Evolutionary conservation across 140 eudicot genomes (phyloP).

Genomic region (Cichorium intybus): DNA sequence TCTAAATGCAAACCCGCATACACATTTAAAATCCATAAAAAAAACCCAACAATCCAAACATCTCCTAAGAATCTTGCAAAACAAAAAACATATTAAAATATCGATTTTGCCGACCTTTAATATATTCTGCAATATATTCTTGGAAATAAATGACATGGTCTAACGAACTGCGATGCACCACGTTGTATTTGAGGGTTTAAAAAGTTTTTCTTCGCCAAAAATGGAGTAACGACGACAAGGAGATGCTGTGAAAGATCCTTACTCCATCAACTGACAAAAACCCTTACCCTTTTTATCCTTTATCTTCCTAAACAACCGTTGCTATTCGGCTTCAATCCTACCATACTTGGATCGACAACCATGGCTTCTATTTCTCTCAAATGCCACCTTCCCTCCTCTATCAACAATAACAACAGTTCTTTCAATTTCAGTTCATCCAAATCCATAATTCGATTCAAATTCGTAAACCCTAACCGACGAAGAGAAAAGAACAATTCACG

Average conservation of each 20-base stretch:
- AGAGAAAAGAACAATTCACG: constrained; percentile 1
- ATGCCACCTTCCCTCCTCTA: constrained; percentile 26
- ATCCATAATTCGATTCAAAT: constrained; percentile 17
- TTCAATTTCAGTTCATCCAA: constrained; percentile 14
- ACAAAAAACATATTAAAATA: no score
- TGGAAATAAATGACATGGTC: no score
- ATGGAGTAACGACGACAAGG: background rate
- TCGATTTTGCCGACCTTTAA: no score
- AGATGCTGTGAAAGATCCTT: constrained; percentile 8
- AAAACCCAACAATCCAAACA: no score
- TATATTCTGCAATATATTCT: no score
- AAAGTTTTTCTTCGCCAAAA: background rate
- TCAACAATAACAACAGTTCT: constrained; percentile 1
- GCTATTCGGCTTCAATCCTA: constrained; percentile 2
- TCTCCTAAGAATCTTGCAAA: no score
- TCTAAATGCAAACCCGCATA: no score
- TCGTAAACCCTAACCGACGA: constrained; percentile 25
- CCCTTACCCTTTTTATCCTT: background rate
- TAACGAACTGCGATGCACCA: background rate
- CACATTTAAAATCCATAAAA: no score
- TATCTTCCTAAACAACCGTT: background rate
- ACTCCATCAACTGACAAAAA: background rate
- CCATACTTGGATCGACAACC: background rate
- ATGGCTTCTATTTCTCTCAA: constrained; percentile 45
- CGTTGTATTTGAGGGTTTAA: background rate